Evolutionary conservation across 257 asterid species (phyloP).

Genomic region (Gardenia jasminoides): DNA sequence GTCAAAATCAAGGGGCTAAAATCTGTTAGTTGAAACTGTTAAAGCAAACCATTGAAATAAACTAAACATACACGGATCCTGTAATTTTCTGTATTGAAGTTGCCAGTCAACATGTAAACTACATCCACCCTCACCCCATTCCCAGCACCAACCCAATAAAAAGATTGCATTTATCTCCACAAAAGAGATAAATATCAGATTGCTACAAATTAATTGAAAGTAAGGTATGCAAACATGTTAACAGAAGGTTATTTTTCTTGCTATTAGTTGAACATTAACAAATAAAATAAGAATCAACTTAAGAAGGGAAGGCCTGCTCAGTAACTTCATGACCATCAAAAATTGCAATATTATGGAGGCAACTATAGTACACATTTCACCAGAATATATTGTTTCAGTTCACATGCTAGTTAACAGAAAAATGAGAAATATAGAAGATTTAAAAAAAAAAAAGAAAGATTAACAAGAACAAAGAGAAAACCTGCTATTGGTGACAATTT

Average conservation of each 20-base stretch:
- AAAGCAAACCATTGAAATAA: background rate
- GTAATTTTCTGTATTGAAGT: background rate
- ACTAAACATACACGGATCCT: background rate
- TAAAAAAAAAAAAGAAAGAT: background rate
- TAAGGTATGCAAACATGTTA: background rate
- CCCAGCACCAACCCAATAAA: background rate
- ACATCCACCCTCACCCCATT: background rate
- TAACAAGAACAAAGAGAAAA: slow-evolving; percentile 26
- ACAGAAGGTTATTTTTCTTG: background rate
- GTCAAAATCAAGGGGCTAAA: background rate
- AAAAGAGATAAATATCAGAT: background rate
- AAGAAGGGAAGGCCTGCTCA: background rate
- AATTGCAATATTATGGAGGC: background rate
- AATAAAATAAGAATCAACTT: background rate
- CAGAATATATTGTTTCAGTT: background rate
- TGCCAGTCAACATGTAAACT: background rate
- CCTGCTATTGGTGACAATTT: slow-evolving; percentile 60
- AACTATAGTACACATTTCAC: no score
- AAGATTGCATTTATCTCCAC: background rate
- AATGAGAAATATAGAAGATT: background rate
- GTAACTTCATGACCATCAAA: background rate
- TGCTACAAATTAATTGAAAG: background rate
- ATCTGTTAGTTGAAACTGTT: background rate
- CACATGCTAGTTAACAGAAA: background rate
- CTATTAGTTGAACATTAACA: background rate